Evolutionary conservation across 2,329 filamentous ascomycete genomes (phyloP).

Genomic region (Penicillium sp.): DNA sequence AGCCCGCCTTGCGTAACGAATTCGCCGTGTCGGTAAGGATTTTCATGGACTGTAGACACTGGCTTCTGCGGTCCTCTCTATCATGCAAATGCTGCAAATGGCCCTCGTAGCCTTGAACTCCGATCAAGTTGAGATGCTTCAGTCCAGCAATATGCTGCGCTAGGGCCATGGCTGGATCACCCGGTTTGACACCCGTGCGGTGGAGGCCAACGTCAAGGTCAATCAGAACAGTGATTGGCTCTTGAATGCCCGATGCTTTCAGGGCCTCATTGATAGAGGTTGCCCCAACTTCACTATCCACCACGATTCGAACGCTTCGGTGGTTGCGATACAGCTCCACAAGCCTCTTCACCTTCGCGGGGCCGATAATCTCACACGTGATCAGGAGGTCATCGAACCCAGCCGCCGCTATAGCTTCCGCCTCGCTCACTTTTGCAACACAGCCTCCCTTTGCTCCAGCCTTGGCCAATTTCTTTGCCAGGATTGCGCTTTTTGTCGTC

Average conservation of each 20-base stretch:
- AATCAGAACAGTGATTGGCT: slow-evolving; percentile 45
- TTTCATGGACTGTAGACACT: slow-evolving; percentile 50
- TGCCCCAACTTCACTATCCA: slow-evolving; percentile 50
- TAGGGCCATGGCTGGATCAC: slow-evolving; percentile 41
- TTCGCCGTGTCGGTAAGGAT: slow-evolving; percentile 47
- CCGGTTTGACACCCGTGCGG: slow-evolving; percentile 50
- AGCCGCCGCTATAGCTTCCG: slow-evolving; percentile 43
- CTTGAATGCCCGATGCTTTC: slow-evolving; percentile 34
- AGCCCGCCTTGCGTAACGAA: slow-evolving; percentile 42
- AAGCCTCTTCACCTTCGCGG: slow-evolving; percentile 48
- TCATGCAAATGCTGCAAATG: slow-evolving; percentile 55
- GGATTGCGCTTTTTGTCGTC: slow-evolving; percentile 51
- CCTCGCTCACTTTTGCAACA: slow-evolving; percentile 54
- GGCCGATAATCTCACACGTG: slow-evolving; percentile 53
- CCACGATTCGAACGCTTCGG: slow-evolving; percentile 45
- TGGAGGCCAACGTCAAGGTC: slow-evolving; percentile 54
- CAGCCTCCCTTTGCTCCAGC: slow-evolving; percentile 54
- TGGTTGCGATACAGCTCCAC: slow-evolving; percentile 47
- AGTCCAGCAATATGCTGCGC: slow-evolving; percentile 41
- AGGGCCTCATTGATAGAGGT: slow-evolving; percentile 48
- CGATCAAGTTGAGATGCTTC: slow-evolving; percentile 46
- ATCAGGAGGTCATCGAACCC: slow-evolving; percentile 54
- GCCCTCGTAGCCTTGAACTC: slow-evolving; percentile 55
- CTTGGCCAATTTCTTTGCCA: slow-evolving; percentile 46
- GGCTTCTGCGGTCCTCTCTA: slow-evolving; percentile 40